Evolutionary conservation across 139 green algal species (phyloP), one percentile per base, ranked within the genome.

Genomic region (Haematococcus sp.): DNA sequence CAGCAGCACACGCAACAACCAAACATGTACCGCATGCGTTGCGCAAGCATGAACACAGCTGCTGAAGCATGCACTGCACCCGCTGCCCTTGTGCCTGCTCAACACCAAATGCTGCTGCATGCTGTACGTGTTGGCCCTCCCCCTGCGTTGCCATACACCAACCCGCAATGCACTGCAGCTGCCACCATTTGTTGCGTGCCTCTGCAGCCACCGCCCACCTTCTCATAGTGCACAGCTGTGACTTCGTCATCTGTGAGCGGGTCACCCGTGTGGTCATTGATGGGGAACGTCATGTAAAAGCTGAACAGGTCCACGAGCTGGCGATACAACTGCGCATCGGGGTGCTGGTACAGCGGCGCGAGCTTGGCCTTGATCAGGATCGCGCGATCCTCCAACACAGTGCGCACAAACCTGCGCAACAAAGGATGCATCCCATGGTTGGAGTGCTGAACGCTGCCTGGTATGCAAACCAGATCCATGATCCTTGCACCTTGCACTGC

Each of bases 201-300:
- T 7, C 40, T 49, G 40, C 40, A 19, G 40, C 40, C 40, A 63
- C 66, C 43, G 31, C 72, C 2, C 25, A 90, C 85, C 79, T 88
- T 89, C 27, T 93, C 88, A 71, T 95, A 96, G 74, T 97, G 90
- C 17, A 46, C 25, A 23, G 68, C 66, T 7, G 75, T 75, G 19
- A 97, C 73, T 2, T 97, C 90, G 25, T 97, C 93, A 27, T 99
- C 94, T 2, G 76, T 85, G 19, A 97, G 76, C 34, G 91, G 82
- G 52, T 94, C 85, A 1, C 93, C 94, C 13, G 90, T 95, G 83
- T 98, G 91, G 82, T 99, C 88, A 74, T 97, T 80, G n/a, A 99
- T 92, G 63, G 93, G 90, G 84, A 98, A 98, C 58, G 80, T 49
- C 40, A 90, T 78, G 86, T 97, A 97, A 81, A 95, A 97, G 27